Evolutionary conservation across 2,329 filamentous ascomycete genomes (phyloP).

Genomic region (Penicillium sp.): DNA sequence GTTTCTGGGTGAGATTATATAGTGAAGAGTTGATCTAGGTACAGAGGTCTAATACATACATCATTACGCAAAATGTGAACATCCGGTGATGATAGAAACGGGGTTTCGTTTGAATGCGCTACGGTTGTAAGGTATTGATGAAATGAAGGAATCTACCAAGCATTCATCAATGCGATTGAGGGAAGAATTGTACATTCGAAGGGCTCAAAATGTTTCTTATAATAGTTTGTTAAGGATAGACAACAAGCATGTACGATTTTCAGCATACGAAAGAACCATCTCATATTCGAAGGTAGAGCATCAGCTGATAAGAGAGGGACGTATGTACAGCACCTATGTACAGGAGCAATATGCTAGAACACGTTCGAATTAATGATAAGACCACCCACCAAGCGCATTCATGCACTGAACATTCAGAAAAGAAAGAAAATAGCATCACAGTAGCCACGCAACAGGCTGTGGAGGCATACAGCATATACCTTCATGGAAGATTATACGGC

Average conservation of each 20-base stretch:
- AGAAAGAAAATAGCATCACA: background rate
- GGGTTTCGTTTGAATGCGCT: background rate
- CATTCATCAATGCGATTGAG: background rate
- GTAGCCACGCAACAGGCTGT: background rate
- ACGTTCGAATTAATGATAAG: background rate
- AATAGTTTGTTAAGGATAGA: background rate
- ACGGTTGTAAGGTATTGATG: background rate
- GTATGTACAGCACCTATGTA: background rate
- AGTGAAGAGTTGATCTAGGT: background rate
- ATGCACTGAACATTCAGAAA: background rate
- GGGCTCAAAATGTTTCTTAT: background rate
- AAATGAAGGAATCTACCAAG: background rate
- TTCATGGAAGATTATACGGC: background rate
- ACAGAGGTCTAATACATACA: background rate
- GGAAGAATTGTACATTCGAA: background rate
- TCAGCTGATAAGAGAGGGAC: background rate
- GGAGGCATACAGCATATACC: background rate
- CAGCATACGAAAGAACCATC: background rate
- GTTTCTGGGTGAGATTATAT: constrained; percentile 2
- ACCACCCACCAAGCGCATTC: background rate
- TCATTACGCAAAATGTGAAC: background rate
- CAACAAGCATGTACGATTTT: background rate
- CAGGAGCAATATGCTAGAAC: background rate
- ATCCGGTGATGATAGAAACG: background rate
- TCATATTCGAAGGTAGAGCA: background rate